A percentile compares a stretch with the other conserved stretches of the same genome.
These are phyloP conservation scores for Bassia scoparia DNA, from an alignment of 148 eudicot genomes.

Conservation along the genomic window DNA sequence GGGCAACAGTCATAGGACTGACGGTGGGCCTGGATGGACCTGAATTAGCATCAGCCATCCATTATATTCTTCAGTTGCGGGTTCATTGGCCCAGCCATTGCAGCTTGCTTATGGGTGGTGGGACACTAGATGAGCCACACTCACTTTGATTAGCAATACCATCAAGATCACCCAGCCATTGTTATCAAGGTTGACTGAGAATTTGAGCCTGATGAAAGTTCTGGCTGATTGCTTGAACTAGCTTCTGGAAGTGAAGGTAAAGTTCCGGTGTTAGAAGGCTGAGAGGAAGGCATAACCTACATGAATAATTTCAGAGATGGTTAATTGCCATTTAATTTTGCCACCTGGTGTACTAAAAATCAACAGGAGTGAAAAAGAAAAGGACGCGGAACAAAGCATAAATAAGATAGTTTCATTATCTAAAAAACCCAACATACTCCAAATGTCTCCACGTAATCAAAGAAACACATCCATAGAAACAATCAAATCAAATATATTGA, in stretches of 20 bases:
- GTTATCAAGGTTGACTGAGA: constrained; percentile 26
- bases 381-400: not conserved
- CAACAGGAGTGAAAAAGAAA: not conserved
- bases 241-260: constrained; percentile 21
- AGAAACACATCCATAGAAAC: not conserved
- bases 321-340: too few species aligned
- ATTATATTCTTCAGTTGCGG: constrained; percentile 36
- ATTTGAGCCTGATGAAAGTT: constrained; percentile 11
- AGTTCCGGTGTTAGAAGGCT: constrained; percentile 3
- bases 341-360: not conserved
- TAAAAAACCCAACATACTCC: not conserved
- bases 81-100: constrained; percentile 42
- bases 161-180: constrained; percentile 33
- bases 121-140: constrained; percentile 28
- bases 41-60: constrained; percentile 40
- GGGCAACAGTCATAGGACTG: constrained; percentile 1
- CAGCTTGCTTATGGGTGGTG: constrained; percentile 38
- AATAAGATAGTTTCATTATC: not conserved
- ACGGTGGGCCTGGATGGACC: constrained; percentile 22
- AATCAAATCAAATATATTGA: not conserved
- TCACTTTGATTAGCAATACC: constrained; percentile 27
- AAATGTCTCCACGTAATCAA: not conserved
- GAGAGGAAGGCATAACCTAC: constrained; percentile 32
- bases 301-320: constrained; percentile 5
- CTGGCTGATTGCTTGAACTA: constrained; percentile 21